These are phyloP conservation scores for Penicillium sp. DNA, from an alignment of 2,329 filamentous ascomycete species.

Conservation along the genomic window DNA sequence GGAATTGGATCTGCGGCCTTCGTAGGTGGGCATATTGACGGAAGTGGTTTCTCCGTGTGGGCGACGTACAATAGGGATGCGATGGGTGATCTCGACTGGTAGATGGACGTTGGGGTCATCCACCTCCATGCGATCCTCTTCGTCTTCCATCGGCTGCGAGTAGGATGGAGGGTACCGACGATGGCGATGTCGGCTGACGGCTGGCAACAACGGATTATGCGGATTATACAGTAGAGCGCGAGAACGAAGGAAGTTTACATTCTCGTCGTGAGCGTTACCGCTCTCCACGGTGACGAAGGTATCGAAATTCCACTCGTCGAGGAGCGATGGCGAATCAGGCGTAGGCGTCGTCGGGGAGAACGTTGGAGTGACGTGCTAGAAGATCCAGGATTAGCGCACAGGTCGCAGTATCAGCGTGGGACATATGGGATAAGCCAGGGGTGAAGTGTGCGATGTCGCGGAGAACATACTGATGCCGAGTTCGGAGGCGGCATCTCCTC, in stretches of 20 bases:
- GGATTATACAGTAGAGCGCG: constrained; percentile 28
- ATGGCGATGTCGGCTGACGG: constrained; percentile 33
- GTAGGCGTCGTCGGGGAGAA: constrained; percentile 26
- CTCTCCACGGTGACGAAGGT: constrained; percentile 47
- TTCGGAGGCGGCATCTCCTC: constrained; percentile 44
- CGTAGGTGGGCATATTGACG: constrained; percentile 52
- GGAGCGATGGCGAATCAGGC: constrained; percentile 45
- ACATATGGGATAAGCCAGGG: neutral
- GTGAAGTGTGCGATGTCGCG: neutral
- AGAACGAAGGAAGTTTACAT: constrained; percentile 52
- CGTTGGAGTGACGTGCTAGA: constrained; percentile 22
- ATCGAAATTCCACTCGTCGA: constrained; percentile 51
- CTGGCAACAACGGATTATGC: constrained; percentile 18
- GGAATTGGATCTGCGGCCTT: constrained; percentile 53
- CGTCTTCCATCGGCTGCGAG: constrained; percentile 25
- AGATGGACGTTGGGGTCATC: constrained; percentile 32
- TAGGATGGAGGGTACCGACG: constrained; percentile 28
- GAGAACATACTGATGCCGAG: constrained; percentile 42
- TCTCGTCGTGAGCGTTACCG: constrained; percentile 50
- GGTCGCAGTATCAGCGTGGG: neutral
- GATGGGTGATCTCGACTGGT: constrained; percentile 44
- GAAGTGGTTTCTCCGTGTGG: constrained; percentile 44
- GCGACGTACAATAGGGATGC: constrained; percentile 38
- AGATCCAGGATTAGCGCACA: neutral
- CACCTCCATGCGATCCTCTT: constrained; percentile 36